Evolutionary conservation across 1,139 yeast genomes (phyloP), one percentile per base, ranked within the genome.

Genomic region (Pichia inconspicua): DNA sequence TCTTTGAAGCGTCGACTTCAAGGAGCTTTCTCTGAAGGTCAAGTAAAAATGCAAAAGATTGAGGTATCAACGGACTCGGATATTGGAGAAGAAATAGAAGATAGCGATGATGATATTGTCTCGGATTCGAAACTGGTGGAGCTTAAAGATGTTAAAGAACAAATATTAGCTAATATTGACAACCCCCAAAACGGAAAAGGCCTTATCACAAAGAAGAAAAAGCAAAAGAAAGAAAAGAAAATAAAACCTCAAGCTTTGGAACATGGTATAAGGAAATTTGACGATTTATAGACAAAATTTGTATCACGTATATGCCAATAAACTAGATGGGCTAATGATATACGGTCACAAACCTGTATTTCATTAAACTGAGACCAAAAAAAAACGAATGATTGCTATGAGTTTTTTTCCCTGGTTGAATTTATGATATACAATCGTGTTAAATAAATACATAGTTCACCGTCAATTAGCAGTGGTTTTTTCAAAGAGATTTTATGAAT

Each of bases 211-310:
- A 14, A 3, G 39, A 57, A 56, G 53, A 68, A 63, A 57, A 68
- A 66, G 52, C 60, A 56, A 52, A 67, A 66, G 55, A 57, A 55
- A 52, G 66, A 66, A 34, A 70, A 69, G 51, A 68, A 70, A 45
- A 66, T 72, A 44, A 77, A 76, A 52, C 59, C 69, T 56, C 80
- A 75, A 53, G 71, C 68, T 43, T 80, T 75, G 46, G 81, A 79
- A 51, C 85, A 82, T 54, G 90, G 92, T 0, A 84, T 84, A 48
- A 71, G 77, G 40, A 74, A 68, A 52, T 83, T 83, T 56, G 88
- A 82, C n/a, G 88, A 74, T 45, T 66, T 82, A 48, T 80, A 67
- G n/a, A 34, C 10, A 8, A 9, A 15, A 8, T 34, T 19, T 17
- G 37, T 15, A 15, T 15, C 22, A 15, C 10, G 5, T 34, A 15